These are phyloP conservation scores for Russula dissimulans DNA, from an alignment of 768 basidiomycete species.

Conservation along the genomic window DNA sequence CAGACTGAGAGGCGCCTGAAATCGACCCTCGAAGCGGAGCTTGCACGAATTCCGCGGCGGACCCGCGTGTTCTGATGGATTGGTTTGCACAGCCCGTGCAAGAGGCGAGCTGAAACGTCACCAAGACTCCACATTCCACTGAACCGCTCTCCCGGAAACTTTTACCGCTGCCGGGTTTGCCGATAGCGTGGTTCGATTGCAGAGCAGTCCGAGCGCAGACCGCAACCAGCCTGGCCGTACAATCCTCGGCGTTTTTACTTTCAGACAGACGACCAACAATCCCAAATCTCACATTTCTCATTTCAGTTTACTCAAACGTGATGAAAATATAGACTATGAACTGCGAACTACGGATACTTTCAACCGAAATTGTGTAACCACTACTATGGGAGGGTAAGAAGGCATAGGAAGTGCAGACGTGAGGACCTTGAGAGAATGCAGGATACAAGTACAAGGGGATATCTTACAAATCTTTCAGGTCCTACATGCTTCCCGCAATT, in stretches of 20 bases:
- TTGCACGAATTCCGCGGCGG: slow-evolving; percentile 14
- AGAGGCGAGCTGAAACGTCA: slow-evolving; percentile 10
- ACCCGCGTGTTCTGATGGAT: slow-evolving; percentile 16
- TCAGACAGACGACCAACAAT: not conserved
- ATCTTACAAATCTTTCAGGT: slow-evolving; percentile 17
- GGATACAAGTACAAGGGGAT: slow-evolving; percentile 13
- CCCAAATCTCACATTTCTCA: not conserved
- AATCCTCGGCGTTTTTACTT: not conserved
- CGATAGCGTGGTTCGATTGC: not conserved
- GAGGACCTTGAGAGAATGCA: not conserved
- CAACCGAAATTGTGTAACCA: not conserved
- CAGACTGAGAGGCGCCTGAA: not conserved
- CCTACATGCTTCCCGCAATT: slow-evolving; percentile 13
- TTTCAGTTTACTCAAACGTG: not conserved
- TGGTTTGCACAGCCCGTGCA: not conserved
- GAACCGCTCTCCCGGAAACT: slow-evolving; percentile 10
- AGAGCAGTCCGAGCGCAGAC: not conserved
- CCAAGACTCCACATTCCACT: not conserved
- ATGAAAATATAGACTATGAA: slow-evolving; percentile 8
- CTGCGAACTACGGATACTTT: not conserved
- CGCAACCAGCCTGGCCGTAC: not conserved
- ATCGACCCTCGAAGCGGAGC: slow-evolving; percentile 13
- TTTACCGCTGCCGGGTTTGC: slow-evolving; percentile 5
- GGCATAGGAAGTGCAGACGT: not conserved
- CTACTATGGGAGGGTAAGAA: not conserved